Percentiles rank a stretch among this genome's conserved stretches.
These are phyloP conservation scores for Nicotiana otophora DNA, from an alignment of 257 asterid genomes.

Conservation along the genomic window DNA sequence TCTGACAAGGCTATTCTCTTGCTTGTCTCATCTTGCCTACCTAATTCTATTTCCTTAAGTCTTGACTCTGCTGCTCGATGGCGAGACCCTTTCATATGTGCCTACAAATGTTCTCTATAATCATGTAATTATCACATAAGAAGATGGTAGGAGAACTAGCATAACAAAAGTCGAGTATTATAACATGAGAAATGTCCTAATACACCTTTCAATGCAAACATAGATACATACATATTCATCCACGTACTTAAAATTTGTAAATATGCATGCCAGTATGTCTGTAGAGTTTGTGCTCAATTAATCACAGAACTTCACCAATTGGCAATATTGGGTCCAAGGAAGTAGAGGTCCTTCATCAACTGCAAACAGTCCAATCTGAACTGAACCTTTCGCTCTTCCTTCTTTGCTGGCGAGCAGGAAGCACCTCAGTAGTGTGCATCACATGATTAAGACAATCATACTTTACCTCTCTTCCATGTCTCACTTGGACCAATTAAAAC, in stretches of 20 bases:
- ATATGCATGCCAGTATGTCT: neutral
- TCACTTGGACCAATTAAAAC: neutral
- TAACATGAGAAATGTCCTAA: neutral
- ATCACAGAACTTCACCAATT: neutral
- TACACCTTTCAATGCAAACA: neutral
- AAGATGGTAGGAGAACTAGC: neutral
- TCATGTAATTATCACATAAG: neutral
- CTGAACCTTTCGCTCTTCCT: conserved; percentile 3
- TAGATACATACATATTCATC: neutral
- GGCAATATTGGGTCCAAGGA: neutral
- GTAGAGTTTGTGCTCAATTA: neutral
- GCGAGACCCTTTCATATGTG: conserved; percentile 54
- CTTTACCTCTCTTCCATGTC: neutral
- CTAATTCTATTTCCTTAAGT: conserved; percentile 39
- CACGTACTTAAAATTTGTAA: neutral
- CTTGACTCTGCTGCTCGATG: conserved; percentile 48
- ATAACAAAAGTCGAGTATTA: neutral
- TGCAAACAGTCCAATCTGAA: conserved; percentile 1
- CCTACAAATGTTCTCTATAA: conserved; percentile 22
- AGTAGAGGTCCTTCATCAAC: neutral
- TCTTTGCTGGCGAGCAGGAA: neutral
- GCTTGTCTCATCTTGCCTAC: conserved; percentile 32
- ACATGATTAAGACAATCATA: neutral
- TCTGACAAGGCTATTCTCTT: conserved; percentile 49
- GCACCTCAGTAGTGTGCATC: neutral